Evolutionary conservation across 2,329 filamentous ascomycete species (phyloP), one percentile per base, ranked within the genome.

Genomic region (Colletotrichum graminicola): DNA sequence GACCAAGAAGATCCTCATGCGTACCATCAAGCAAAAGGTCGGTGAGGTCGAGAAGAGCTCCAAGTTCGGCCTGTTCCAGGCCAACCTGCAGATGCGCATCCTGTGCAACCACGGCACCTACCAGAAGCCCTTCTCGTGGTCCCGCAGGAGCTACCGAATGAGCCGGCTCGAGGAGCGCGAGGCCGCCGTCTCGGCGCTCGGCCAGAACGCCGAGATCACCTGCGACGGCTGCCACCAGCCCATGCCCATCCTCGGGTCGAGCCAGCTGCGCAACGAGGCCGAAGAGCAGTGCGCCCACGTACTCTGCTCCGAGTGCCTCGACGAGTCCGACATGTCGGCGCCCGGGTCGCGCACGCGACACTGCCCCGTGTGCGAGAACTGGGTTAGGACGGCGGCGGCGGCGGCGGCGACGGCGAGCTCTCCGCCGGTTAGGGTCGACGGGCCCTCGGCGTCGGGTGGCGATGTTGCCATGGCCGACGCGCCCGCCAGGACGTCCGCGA

Each of bases 61-160:
- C 64, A 81, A 79, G 18, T 83, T 86, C 18, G 81, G 83, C 0
- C 78, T 85, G 36, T 86, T 87, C 66, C 84, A 87, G 57, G 76
- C 81, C 0, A 79, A 84, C 14, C 76, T 87, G 0, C 84, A 86
- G 68, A 75, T 87, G 16, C 80, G 85, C 0, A 82, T 86, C 7
- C 71, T 87, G 1, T 86, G 85, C 75, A 87, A 87, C 66, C 85
- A 86, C 71, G 85, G 85, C 0, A 87, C 85, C 0, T 84, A 79
- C 73, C 84, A 86, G 71, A 80, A 83, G 45, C 77, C 75, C 0
- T 83, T 84, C 55, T 83, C 82, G 1, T 86, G 84, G 84, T 76
- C 76, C 52, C 78, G 77, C 34, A 77, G 78, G 4, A 62, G 54
- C 54, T 71, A 71, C 29, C 47, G 52, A 1, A 59, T 62, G 1